Evolutionary conservation across 2,329 filamentous ascomycete species (phyloP).

Genomic region (Calycina herbarum): DNA sequence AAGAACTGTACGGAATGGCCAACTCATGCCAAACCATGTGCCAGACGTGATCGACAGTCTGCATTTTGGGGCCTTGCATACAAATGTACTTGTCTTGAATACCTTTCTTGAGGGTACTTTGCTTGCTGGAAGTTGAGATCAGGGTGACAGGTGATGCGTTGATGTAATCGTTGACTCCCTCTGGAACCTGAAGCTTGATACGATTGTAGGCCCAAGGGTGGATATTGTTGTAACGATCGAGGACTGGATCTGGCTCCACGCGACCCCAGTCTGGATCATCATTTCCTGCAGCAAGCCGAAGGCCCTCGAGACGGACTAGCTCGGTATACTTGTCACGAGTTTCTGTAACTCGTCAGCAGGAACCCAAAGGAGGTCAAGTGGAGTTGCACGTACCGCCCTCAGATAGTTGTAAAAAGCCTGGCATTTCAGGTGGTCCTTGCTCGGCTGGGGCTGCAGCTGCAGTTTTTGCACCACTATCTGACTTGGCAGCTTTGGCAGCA

Average conservation of each 20-base stretch:
- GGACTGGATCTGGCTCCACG: constrained; percentile 54
- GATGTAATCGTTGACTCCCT: constrained; percentile 74
- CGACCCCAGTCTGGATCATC: constrained; percentile 53
- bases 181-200: constrained; percentile 75
- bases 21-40: constrained; percentile 87
- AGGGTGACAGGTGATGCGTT: constrained; percentile 69
- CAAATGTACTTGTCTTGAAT: constrained; percentile 70
- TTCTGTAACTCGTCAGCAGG: constrained; percentile 43
- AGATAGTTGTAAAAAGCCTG: constrained; percentile 51
- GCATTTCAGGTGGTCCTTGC: constrained; percentile 15
- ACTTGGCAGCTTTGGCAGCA: constrained; percentile 8
- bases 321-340: constrained; percentile 60
- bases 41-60: constrained; percentile 82
- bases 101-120: constrained; percentile 30
- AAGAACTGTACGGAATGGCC: constrained; percentile 45
- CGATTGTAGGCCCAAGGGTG: constrained; percentile 87
- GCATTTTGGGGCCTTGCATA: constrained; percentile 84
- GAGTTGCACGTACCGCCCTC: constrained; percentile 45
- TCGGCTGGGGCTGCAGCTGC: constrained; percentile 8
- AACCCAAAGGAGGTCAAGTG: neutral
- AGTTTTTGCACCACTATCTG: neutral
- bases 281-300: constrained; percentile 36
- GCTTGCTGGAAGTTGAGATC: constrained; percentile 39
- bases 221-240: constrained; percentile 89
- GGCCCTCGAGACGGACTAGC: constrained; percentile 57